Conservation (phyloP, 495 filamentous ascomycete genomes). For the Aspergillus ellipticus region DNA sequence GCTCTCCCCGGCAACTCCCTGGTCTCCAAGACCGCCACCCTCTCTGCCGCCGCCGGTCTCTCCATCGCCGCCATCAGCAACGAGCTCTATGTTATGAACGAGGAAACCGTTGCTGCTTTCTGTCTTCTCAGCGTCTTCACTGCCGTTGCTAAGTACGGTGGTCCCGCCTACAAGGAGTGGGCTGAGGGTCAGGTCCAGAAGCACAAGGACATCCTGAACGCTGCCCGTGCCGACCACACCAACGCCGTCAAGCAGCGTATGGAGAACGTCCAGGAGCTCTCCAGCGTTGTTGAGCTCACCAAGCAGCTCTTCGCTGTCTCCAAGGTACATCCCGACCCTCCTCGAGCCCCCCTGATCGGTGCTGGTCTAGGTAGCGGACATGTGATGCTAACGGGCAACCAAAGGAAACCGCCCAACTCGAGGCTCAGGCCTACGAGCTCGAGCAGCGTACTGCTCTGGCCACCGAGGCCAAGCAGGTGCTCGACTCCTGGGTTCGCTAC, state of each 20-base stretch:
- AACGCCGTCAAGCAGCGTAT: conserved; percentile 91
- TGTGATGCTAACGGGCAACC: conserved; percentile 15
- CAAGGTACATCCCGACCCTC: conserved; percentile 59
- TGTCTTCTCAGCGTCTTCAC: conserved; percentile 85
- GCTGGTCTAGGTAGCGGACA: neutral
- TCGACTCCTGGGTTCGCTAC: conserved; percentile 98
- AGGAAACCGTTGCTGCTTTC: conserved; percentile 90
- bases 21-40: conserved; percentile 90
- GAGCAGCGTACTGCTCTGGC: conserved; percentile 91
- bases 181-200: conserved; percentile 80
- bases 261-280: conserved; percentile 87
- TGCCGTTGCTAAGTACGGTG: conserved; percentile 84
- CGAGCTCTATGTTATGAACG: conserved; percentile 98
- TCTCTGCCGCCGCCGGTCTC: conserved; percentile 86
- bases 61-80: conserved; percentile 96
- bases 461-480: conserved; percentile 85
- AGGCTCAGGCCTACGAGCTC: conserved; percentile 93
- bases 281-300: conserved; percentile 89
- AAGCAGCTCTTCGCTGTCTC: conserved; percentile 96
- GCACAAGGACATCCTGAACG: conserved; percentile 89
- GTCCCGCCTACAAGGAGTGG: conserved; percentile 89
- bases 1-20: conserved; percentile 80
- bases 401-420: conserved; percentile 93
- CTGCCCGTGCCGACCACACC: conserved; percentile 90
- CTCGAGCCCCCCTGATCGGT: neutral